A percentile compares a stretch with the other conserved stretches of the same genome.
Evolutionary conservation across 164 flowering plant species (phyloP).

Genomic region (Brasenia schreberi): DNA sequence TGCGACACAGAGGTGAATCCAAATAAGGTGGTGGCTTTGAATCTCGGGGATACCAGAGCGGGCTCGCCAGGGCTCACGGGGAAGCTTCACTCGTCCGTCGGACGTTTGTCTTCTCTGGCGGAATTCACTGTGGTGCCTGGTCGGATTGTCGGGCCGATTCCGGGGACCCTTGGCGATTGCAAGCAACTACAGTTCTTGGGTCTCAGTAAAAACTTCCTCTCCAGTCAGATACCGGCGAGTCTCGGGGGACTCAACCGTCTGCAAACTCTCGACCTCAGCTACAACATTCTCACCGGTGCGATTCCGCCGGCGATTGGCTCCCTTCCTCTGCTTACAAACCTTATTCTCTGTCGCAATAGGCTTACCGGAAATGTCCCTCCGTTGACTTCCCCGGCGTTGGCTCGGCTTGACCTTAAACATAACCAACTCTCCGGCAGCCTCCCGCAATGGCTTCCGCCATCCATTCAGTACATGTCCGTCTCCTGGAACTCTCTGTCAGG

Average conservation of each 20-base stretch:
- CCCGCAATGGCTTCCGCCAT: constrained; percentile 43
- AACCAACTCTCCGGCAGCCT: constrained; percentile 67
- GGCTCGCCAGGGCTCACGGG: constrained; percentile 86
- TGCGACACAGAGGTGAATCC: constrained; percentile 11
- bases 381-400: constrained; percentile 33
- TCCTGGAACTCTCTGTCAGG: constrained; percentile 63
- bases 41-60: constrained; percentile 81
- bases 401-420: constrained; percentile 73
- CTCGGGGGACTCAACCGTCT: constrained; percentile 33
- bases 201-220: constrained; percentile 57
- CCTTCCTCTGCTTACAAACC: constrained; percentile 39
- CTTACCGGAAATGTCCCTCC: constrained; percentile 62
- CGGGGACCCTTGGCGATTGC: constrained; percentile 37
- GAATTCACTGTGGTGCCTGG: constrained; percentile 83
- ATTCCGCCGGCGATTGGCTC: constrained; percentile 44
- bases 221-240: constrained; percentile 50
- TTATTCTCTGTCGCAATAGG: constrained; percentile 65
- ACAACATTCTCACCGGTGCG: constrained; percentile 50
- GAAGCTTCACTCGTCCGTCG: constrained; percentile 54
- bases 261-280: constrained; percentile 76
- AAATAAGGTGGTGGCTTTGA: constrained; percentile 30
- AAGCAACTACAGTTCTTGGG: constrained; percentile 56
- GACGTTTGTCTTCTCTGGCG: constrained; percentile 54
- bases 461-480: constrained; percentile 65
- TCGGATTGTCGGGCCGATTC: constrained; percentile 49